phyloP scores from a whole-genome alignment of 495 filamentous ascomycete genomes.

The Rhypophila decipiens region DNA sequence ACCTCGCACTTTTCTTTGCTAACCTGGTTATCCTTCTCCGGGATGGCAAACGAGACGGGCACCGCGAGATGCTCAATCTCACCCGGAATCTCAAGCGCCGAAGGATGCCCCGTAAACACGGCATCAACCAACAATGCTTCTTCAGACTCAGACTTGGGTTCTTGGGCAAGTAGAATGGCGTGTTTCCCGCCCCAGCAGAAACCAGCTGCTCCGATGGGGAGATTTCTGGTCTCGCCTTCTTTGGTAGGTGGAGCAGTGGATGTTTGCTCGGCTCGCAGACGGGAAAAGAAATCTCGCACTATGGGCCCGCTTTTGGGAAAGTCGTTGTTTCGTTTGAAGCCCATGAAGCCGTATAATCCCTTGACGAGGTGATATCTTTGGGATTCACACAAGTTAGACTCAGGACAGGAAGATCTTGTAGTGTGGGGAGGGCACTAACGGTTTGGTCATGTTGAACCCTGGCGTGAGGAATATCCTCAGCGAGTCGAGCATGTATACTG shows the following conservation, averaged over 20 bases:
- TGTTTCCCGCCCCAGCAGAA: constrained; percentile 25
- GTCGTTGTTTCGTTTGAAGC: not conserved
- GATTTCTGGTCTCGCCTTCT: not conserved
- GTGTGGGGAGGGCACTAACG: not conserved
- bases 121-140: constrained; percentile 14
- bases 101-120: constrained; percentile 19
- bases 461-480: not conserved
- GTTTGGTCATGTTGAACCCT: not conserved
- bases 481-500: not conserved
- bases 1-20: constrained; percentile 4
- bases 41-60: constrained; percentile 18
- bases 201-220: constrained; percentile 15
- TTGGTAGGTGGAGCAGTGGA: not conserved
- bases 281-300: constrained; percentile 11
- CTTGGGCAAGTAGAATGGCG: constrained; percentile 5
- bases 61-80: constrained; percentile 14
- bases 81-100: constrained; percentile 3
- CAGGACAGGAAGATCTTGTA: not conserved
- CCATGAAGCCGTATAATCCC: not conserved
- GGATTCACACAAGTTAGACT: no score
- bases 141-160: no score
- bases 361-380: not conserved
- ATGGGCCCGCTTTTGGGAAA: constrained; percentile 9
- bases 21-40: constrained; percentile 6
- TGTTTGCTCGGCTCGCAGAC: constrained; percentile 8